Base-by-base conservation (phyloP, 306 rosid species). In the Crataegus laevigata region DNA sequence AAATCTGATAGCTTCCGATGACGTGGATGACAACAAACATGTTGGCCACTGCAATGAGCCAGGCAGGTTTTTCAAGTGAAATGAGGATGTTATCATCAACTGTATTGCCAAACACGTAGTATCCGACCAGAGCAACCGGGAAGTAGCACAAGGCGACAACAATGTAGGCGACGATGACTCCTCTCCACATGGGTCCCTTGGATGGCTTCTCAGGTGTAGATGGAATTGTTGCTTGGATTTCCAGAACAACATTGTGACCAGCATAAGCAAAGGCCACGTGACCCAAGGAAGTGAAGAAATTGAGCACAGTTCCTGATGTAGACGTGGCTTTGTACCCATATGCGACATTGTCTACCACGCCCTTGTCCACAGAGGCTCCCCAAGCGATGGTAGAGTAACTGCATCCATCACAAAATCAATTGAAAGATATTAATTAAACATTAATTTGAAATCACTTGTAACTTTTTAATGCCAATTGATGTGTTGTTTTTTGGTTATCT, bases 371-470 rank as follows among this genome's bases (percentile, higher is more conserved):
- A 32, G 89, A 75, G 52, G 97, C 85, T 17, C 66, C 85, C 98
- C 98, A 94, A 11, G 97, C 89, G 55, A 94, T 94, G 32, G 98
- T 94, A 11, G 97, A 91, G 84, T 94, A 94, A 75, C 98, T 94
- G 89, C 70, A 79, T 25, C 12, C 76, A 43, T 26, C 60, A 60
- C 5, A 11, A 61, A 5, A 18, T 60, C 25, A 4, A 58, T 14
- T 38, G 29, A 47, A 69, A 50, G 28, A 69, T 40, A 30, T 47
- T 19, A 69, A 19, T 50, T 42, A 21, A 69, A 29, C 47, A 6
- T 55, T 55, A 22, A 57, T 3, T 57, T 22, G 6, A 11, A 57
- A 57, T 11, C 7, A 57, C 15, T 36, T 32, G 6, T 5, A 32
- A 32, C 8, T 6, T 32, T 32, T 32, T 32, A 5, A 32, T 32